Base-by-base conservation (phyloP, 2,329 filamentous ascomycete genomes). In the Curvularia eragrostidis region DNA sequence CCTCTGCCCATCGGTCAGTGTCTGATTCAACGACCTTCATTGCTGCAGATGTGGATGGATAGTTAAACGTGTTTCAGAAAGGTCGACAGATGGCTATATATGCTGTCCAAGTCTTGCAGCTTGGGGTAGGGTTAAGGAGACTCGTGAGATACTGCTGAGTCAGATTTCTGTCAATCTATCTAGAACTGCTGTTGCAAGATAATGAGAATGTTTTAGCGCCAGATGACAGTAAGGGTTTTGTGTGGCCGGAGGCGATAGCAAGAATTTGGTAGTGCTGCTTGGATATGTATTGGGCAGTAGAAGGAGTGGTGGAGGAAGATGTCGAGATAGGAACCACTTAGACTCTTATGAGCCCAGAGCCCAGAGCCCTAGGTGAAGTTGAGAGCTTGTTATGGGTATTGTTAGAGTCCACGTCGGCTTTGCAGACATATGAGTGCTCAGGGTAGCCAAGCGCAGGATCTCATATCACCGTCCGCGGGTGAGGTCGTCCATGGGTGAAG, bases 1-100 rank as follows among this genome's bases (percentile, higher is more conserved):
- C 65, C 9, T 76, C 69, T 5, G 74, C 73, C 18, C 51, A 61
- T 12, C 76, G 73, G 51, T 80, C 74, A 1, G 69, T 69, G 6
- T 58, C 65, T 10, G 71, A 69, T 56, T 77, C 76, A 8, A 59
- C 5, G 41, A 72, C 75, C 65, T 72, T 79, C 78, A 81, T 81
- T 10, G 15, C 75, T 36, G 39, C 3, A 30, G 50, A 6, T 23
- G 15, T n/a, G 19, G 30, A 15, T 12, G 15, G n/a, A 5, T 19
- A 3, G 9, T 4, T 9, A 15, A 23, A 10, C 12, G n/a, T 42
- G 39, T 19, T 7, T 10, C 5, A n/a, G n/a, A n/a, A n/a, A n/a
- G n/a, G n/a, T n/a, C n/a, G n/a, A n/a, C n/a, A n/a, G n/a, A n/a
- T n/a, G n/a, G n/a, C n/a, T n/a, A n/a, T n/a, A n/a, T n/a, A n/a